Base-by-base conservation (phyloP, 2,329 filamentous ascomycete genomes). In the Xylariaceae sp. region DNA sequence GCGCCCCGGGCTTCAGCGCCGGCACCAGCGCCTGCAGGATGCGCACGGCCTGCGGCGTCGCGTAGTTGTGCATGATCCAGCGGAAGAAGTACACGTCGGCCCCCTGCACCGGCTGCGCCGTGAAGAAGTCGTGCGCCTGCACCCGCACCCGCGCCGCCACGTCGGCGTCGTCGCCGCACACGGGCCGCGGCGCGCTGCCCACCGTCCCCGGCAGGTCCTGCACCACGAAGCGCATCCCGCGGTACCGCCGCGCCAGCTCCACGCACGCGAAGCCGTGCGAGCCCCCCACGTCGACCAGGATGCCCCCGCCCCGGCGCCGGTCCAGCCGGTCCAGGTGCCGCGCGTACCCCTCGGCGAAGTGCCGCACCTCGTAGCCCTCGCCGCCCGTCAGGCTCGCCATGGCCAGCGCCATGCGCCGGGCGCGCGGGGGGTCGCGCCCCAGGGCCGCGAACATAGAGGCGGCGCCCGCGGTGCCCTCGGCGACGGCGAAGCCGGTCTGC, bases 271-370 rank as follows among this genome's bases (percentile, higher is more conserved):
- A 75, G 0, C 79, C 79, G 39, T 75, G 73, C 15, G 72, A 76
- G 2, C 79, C 79, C 9, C 79, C 79, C 12, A 80, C 52, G 41
- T 83, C 78, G 4, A 83, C 76, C 30, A 83, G 60, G 0, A 67
- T 76, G 3, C 71, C 77, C 4, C 60, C 58, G 1, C 44, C 22
- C 22, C 22, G 22, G 6, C 22, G 22, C 53, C 1, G 59, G 59
- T 38, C 77, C 64, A 2, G 80, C 56, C 1, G 64, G 65, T 1
- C 65, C 51, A 81, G 73, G 50, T 79, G 13, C 7, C 13, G 6
- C 16, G 13, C 72, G 50, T 74, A 81, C 33, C 69, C 72, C 29
- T 76, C 61, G 2, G 79, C 64, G 9, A 82, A 64, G 48, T 79
- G 68, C 18, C 60, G 60, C 4, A 78, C 52, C 48, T 78, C 74